These are phyloP conservation scores for Starmerella bombicola DNA, from an alignment of 805 yeast species.

Conservation along the genomic window DNA sequence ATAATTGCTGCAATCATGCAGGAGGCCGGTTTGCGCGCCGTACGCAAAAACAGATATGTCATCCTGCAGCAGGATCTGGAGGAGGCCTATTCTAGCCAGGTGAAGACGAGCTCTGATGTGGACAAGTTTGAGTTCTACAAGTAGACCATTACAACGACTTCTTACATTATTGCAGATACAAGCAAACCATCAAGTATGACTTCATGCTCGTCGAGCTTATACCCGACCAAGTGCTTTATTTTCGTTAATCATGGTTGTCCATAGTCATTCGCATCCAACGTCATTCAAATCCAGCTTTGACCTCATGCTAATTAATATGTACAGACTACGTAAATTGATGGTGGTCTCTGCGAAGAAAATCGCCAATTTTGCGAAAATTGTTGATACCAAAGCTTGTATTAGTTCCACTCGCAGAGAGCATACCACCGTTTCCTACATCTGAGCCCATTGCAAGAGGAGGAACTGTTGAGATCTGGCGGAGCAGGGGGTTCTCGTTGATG, in stretches of 20 bases:
- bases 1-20: conserved; percentile 98
- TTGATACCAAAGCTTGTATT: conserved; percentile 11
- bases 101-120: conserved; percentile 85
- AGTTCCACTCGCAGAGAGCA: not conserved
- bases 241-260: not conserved
- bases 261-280: too few relatives aligned
- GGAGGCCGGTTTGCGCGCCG: conserved; percentile 98
- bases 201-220: too few relatives aligned
- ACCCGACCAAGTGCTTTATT: too few relatives aligned
- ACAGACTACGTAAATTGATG: too few relatives aligned
- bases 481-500: conserved; percentile 15
- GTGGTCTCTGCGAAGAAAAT: conserved; percentile 15
- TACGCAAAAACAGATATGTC: conserved; percentile 93
- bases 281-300: too few relatives aligned
- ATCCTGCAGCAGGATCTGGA: conserved; percentile 92
- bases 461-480: conserved; percentile 15
- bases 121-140: conserved; percentile 97
- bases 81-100: conserved; percentile 95
- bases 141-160: too few relatives aligned
- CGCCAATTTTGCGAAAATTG: conserved; percentile 14
- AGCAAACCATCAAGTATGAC: too few relatives aligned
- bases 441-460: conserved; percentile 4
- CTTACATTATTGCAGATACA: too few relatives aligned
- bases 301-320: too few relatives aligned
- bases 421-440: conserved; percentile 3